Percentiles rank a stretch among this genome's conserved stretches.
phyloP scores from a whole-genome alignment of 805 yeast species.

The Tetrapisispora arboricola region DNA sequence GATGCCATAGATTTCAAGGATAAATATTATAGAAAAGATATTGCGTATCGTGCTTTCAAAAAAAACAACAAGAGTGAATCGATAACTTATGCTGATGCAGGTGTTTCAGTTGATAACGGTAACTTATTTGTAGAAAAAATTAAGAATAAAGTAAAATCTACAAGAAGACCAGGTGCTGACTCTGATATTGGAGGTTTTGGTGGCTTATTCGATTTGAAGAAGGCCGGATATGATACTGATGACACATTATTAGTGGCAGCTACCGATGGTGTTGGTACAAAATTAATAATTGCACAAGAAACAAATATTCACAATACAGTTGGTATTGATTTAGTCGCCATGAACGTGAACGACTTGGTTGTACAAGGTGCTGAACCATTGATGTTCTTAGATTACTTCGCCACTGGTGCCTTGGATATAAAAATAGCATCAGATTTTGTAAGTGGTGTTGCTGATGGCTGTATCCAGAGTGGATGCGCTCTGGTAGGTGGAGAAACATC shows the following conservation, averaged over 20 bases:
- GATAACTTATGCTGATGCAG: constrained; percentile 88
- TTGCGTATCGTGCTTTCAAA: constrained; percentile 92
- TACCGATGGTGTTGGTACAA: constrained; percentile 98
- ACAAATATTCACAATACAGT: constrained; percentile 90
- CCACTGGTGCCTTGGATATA: constrained; percentile 85
- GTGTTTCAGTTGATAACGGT: constrained; percentile 96
- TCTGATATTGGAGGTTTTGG: constrained; percentile 99
- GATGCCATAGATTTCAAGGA: constrained; percentile 59
- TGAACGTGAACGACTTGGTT: constrained; percentile 95
- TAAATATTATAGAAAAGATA: constrained; percentile 82
- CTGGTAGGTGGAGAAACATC: constrained; percentile 98
- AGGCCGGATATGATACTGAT: constrained; percentile 71
- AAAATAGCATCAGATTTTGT: constrained; percentile 80
- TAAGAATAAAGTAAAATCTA: constrained; percentile 81
- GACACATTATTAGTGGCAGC: constrained; percentile 89
- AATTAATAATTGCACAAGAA: constrained; percentile 86
- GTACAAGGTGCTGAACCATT: constrained; percentile 99
- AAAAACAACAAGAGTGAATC: constrained; percentile 15
- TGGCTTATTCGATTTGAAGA: constrained; percentile 83
- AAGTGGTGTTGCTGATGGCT: constrained; percentile 92
- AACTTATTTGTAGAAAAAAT: constrained; percentile 82
- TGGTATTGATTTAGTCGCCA: constrained; percentile 96
- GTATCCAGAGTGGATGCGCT: constrained; percentile 92
- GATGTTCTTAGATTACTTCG: constrained; percentile 90
- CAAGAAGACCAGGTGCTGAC: constrained; percentile 93